Evolutionary conservation across 352 stramenopile species (phyloP).

Genomic region (Globisporangium alternatum): DNA sequence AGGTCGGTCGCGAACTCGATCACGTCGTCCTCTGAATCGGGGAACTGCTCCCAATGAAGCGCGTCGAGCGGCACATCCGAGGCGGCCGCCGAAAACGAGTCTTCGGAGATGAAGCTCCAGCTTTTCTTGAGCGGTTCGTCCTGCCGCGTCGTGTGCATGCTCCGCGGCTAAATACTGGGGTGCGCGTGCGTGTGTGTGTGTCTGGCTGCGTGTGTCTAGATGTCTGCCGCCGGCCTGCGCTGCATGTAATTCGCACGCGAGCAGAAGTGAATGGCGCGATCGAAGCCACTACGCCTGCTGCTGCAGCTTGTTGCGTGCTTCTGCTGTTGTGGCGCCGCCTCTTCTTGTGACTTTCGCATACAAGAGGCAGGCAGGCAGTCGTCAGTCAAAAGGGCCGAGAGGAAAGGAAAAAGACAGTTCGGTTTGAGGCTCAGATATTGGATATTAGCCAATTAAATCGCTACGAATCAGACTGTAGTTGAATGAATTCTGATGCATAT

Average conservation of each 20-base stretch:
- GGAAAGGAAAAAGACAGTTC: neutral
- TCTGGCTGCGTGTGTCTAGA: neutral
- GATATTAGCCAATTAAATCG: too few relatives aligned
- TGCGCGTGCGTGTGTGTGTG: neutral
- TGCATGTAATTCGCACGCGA: neutral
- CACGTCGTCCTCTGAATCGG: slow-evolving; percentile 25
- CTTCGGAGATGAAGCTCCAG: slow-evolving; percentile 83
- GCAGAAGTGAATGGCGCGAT: neutral
- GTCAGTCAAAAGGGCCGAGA: neutral
- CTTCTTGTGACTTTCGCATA: neutral
- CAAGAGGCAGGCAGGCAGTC: neutral
- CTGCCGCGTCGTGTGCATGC: slow-evolving; percentile 14
- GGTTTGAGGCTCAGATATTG: too few relatives aligned
- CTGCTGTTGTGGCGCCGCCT: neutral
- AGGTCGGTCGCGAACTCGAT: slow-evolving; percentile 21
- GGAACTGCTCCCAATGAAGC: slow-evolving; percentile 45
- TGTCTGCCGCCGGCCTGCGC: neutral
- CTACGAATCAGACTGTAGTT: too few relatives aligned
- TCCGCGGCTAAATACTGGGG: neutral
- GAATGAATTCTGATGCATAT: too few relatives aligned
- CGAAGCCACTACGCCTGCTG: neutral
- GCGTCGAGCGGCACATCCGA: slow-evolving; percentile 31
- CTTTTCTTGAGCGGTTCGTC: slow-evolving; percentile 36
- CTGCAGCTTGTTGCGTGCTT: neutral
- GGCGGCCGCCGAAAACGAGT: slow-evolving; percentile 46